Evolutionary conservation across 768 basidiomycete genomes (phyloP).

Genomic region (Pulveroboletus ravenelii): DNA sequence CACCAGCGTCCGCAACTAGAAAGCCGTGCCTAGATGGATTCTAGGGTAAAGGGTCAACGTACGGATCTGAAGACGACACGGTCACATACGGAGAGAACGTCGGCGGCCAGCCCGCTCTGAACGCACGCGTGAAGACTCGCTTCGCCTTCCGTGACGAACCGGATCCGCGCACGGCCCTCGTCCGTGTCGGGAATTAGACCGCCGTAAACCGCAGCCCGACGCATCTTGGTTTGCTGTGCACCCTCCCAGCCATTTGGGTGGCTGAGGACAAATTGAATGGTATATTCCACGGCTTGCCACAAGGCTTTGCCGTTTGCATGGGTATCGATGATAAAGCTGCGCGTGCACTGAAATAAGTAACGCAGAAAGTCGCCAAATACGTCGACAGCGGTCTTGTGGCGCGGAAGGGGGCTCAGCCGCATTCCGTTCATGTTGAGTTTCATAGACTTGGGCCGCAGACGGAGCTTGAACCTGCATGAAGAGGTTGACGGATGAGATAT

Average conservation of each 20-base stretch:
- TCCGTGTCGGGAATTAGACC: slow-evolving; percentile 72
- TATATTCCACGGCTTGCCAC: slow-evolving; percentile 66
- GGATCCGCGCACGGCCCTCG: slow-evolving; percentile 64
- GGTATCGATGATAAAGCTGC: slow-evolving; percentile 74
- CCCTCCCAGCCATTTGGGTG: slow-evolving; percentile 85
- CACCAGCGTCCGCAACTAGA: slow-evolving; percentile 76
- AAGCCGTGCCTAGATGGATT: slow-evolving; percentile 74
- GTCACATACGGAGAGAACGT: slow-evolving; percentile 62
- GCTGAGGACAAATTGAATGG: slow-evolving; percentile 70
- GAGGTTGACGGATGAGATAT: not conserved
- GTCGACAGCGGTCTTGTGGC: slow-evolving; percentile 62
- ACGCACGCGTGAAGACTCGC: slow-evolving; percentile 81
- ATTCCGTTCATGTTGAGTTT: slow-evolving; percentile 81
- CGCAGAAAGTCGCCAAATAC: slow-evolving; percentile 77
- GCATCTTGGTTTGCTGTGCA: slow-evolving; percentile 72
- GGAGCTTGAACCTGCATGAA: slow-evolving; percentile 65
- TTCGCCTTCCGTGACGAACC: slow-evolving; percentile 82
- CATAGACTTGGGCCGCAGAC: slow-evolving; percentile 73
- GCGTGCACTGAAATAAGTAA: slow-evolving; percentile 71
- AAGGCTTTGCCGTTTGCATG: slow-evolving; percentile 69
- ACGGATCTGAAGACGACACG: not conserved
- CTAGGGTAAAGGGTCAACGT: slow-evolving; percentile 32
- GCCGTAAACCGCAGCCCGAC: slow-evolving; percentile 66
- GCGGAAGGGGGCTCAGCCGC: slow-evolving; percentile 64
- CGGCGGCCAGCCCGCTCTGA: slow-evolving; percentile 69